Conservation (phyloP, 805 yeast species). For the Monosporozyma solicola region DNA sequence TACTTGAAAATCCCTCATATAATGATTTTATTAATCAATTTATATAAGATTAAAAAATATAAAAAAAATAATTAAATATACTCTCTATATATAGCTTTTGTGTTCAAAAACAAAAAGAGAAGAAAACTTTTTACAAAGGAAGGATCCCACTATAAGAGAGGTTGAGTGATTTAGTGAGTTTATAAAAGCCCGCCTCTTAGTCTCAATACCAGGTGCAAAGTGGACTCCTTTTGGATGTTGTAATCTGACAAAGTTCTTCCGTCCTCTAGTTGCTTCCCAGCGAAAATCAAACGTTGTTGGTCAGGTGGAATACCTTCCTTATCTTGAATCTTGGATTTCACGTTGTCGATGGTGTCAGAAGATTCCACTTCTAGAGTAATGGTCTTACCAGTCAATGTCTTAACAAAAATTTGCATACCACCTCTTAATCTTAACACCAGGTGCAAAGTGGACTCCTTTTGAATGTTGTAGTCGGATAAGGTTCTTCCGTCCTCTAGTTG, state of each 20-base stretch:
- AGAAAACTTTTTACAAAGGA: background rate
- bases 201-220: constrained; percentile 59
- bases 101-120: background rate
- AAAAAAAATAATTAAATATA: background rate
- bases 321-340: constrained; percentile 67
- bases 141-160: background rate
- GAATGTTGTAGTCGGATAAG: constrained; percentile 61
- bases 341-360: constrained; percentile 88
- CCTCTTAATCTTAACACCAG: constrained; percentile 69
- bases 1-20: background rate
- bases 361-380: constrained; percentile 91
- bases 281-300: constrained; percentile 58
- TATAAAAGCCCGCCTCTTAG: constrained; percentile 64
- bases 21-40: background rate
- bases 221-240: constrained; percentile 63
- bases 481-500: constrained; percentile 68
- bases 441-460: constrained; percentile 62
- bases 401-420: constrained; percentile 41
- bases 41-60: background rate
- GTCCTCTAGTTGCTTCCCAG: constrained; percentile 56
- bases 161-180: background rate
- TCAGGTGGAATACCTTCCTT: constrained; percentile 66
- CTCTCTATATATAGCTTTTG: background rate
- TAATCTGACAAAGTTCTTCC: constrained; percentile 62
- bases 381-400: constrained; percentile 36